A percentile compares a stretch with the other conserved stretches of the same genome.
Evolutionary conservation across 495 filamentous ascomycete species (phyloP).

Genomic region (Penicillium macrosclerotiorum): DNA sequence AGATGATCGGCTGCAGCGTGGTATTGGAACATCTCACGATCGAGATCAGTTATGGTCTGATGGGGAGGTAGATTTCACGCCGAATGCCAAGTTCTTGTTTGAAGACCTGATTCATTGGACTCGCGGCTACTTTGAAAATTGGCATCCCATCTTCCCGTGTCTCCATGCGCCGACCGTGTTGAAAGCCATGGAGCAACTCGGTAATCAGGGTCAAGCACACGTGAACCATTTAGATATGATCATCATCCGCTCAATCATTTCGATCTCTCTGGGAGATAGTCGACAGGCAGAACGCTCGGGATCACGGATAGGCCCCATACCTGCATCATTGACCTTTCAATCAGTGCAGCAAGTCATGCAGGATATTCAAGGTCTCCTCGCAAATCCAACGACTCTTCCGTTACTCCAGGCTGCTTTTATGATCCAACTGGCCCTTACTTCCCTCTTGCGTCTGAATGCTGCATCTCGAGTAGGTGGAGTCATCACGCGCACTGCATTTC

Average conservation of each 20-base stretch:
- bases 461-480: conserved; percentile 48
- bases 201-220: conserved; percentile 17
- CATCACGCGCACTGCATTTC: conserved; percentile 45
- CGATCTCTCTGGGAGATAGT: conserved; percentile 39
- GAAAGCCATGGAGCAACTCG: conserved; percentile 31
- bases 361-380: conserved; percentile 33
- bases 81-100: conserved; percentile 19
- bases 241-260: conserved; percentile 45
- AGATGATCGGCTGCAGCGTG: conserved; percentile 40
- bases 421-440: conserved; percentile 45
- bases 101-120: conserved; percentile 39
- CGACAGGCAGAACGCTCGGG: conserved; percentile 21
- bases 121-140: conserved; percentile 44
- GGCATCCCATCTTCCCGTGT: conserved; percentile 50
- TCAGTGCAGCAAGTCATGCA: conserved; percentile 37
- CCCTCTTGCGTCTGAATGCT: conserved; percentile 45
- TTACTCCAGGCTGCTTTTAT: conserved; percentile 44
- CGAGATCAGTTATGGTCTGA: conserved; percentile 27
- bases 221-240: conserved; percentile 28
- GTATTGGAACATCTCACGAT: conserved; percentile 5
- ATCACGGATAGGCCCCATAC: conserved; percentile 20
- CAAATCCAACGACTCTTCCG: conserved; percentile 34
- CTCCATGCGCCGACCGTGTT: conserved; percentile 44
- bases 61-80: conserved; percentile 24
- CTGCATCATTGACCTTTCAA: conserved; percentile 34